Percentiles rank a stretch among this genome's conserved stretches.
phyloP scores from a whole-genome alignment of 2,329 filamentous ascomycete genomes.

The Pseudonectria foliicola region DNA sequence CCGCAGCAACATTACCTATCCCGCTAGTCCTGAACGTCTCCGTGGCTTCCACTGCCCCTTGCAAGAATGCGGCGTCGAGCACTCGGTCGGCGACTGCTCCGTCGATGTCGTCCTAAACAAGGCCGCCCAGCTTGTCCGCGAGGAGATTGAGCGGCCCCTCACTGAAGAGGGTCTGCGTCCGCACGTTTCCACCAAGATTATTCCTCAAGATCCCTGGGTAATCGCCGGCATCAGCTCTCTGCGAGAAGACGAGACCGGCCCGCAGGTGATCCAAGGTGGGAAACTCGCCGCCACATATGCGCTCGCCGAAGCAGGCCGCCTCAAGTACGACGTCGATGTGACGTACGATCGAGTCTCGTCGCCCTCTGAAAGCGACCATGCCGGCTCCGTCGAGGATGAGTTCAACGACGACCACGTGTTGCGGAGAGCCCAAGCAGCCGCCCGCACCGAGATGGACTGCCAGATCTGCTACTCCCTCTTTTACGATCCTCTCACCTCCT shows the following conservation, averaged over 20 bases:
- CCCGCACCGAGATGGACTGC: slow-evolving; percentile 71
- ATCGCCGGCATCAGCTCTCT: slow-evolving; percentile 35
- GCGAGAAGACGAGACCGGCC: slow-evolving; percentile 24
- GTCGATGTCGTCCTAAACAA: slow-evolving; percentile 72
- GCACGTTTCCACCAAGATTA: slow-evolving; percentile 31
- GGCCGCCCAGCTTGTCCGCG: slow-evolving; percentile 53
- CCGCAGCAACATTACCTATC: slow-evolving; percentile 70
- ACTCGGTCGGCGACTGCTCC: slow-evolving; percentile 69
- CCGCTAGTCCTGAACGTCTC: slow-evolving; percentile 57
- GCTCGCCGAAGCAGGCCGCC: slow-evolving; percentile 54
- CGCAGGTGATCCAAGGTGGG: slow-evolving; percentile 43
- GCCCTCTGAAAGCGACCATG: slow-evolving; percentile 20
- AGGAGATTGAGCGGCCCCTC: slow-evolving; percentile 38
- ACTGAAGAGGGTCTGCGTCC: slow-evolving; percentile 20
- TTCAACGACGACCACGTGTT: slow-evolving; percentile 26
- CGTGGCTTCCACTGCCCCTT: slow-evolving; percentile 72
- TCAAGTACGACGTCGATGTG: slow-evolving; percentile 51
- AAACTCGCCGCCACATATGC: slow-evolving; percentile 59
- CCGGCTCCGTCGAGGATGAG: slow-evolving; percentile 23
- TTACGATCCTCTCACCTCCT: slow-evolving; percentile 74
- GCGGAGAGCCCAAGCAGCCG: slow-evolving; percentile 50
- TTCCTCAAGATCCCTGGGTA: slow-evolving; percentile 30
- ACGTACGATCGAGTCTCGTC: slow-evolving; percentile 33
- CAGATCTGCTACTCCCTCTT: slow-evolving; percentile 81
- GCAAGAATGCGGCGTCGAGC: slow-evolving; percentile 57